Conservation (phyloP, 805 yeast genomes). For the Candida ovalis region DNA sequence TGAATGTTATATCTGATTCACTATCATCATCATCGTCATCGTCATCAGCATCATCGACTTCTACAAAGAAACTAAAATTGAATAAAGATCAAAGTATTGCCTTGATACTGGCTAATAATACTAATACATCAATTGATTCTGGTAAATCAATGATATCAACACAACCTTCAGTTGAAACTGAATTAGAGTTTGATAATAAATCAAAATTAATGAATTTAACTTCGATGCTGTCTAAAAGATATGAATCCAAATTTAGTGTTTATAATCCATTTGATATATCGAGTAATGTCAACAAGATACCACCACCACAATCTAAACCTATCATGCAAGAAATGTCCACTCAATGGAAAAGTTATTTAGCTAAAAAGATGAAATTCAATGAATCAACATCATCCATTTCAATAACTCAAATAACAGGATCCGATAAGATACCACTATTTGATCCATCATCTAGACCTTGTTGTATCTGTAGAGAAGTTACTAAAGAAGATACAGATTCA, state of each 20-base stretch:
- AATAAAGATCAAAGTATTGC: neutral
- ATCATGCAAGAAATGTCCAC: conserved; percentile 19
- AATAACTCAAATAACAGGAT: neutral
- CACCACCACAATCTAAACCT: conserved; percentile 18
- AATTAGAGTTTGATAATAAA: neutral
- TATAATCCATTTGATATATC: conserved; percentile 18
- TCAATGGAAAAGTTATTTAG: conserved; percentile 18
- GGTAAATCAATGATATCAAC: neutral
- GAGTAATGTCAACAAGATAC: conserved; percentile 9
- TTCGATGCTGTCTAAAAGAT: conserved; percentile 16
- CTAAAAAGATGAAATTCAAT: conserved; percentile 13
- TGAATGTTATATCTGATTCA: neutral
- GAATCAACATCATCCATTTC: neutral
- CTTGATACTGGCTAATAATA: no score
- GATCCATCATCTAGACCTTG: conserved; percentile 39
- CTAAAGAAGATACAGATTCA: conserved; percentile 7
- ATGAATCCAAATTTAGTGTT: conserved; percentile 24
- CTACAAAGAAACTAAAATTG: neutral
- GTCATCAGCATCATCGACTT: no score
- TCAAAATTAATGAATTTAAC: neutral
- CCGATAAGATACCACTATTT: conserved; percentile 17
- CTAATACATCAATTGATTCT: neutral
- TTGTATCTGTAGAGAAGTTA: conserved; percentile 49
- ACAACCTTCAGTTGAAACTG: neutral
- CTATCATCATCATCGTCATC: neutral